These are phyloP conservation scores for Paramarasmius palmivorus DNA, from an alignment of 1,284 basidiomycete species.

Conservation along the genomic window DNA sequence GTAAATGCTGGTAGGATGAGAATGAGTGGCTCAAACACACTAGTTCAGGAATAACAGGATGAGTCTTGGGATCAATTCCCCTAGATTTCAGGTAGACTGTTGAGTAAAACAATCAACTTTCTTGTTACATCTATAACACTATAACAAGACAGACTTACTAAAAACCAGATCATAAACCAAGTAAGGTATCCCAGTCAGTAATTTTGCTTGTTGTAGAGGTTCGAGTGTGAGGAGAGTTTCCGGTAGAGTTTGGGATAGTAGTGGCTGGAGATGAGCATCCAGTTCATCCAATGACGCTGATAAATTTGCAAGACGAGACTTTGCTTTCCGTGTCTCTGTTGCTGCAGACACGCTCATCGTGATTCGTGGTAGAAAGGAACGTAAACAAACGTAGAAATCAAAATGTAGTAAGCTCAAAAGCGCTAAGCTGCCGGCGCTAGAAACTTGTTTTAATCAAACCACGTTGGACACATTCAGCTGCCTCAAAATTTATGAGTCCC, in stretches of 20 bases:
- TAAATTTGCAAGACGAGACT: slow-evolving; percentile 51
- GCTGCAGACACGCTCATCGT: slow-evolving; percentile 12
- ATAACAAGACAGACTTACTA: slow-evolving; percentile 46
- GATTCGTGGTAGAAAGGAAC: slow-evolving; percentile 8
- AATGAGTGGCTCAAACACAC: slow-evolving; percentile 39
- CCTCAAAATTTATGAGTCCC: too few relatives aligned
- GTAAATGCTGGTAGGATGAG: not conserved
- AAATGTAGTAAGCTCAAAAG: too few relatives aligned
- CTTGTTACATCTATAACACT: slow-evolving; percentile 2
- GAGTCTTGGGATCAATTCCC: slow-evolving; percentile 76
- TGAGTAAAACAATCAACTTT: not conserved
- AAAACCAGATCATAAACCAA: slow-evolving; percentile 83
- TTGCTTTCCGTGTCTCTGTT: slow-evolving; percentile 53
- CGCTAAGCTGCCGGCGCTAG: too few relatives aligned
- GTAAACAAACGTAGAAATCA: too few relatives aligned
- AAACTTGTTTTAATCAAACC: too few relatives aligned
- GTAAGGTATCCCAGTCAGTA: slow-evolving; percentile 75
- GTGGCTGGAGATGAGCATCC: slow-evolving; percentile 60
- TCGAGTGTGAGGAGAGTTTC: slow-evolving; percentile 66
- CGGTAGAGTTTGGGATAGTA: slow-evolving; percentile 63
- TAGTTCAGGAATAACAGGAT: slow-evolving; percentile 73
- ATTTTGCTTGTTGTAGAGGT: slow-evolving; percentile 76
- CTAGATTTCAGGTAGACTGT: slow-evolving; percentile 76
- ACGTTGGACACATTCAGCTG: too few relatives aligned
- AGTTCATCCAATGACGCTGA: slow-evolving; percentile 63